A percentile compares a stretch with the other conserved stretches of the same genome.
Conservation (phyloP, 345 rosid species). For the Eutrema heterophyllum region DNA sequence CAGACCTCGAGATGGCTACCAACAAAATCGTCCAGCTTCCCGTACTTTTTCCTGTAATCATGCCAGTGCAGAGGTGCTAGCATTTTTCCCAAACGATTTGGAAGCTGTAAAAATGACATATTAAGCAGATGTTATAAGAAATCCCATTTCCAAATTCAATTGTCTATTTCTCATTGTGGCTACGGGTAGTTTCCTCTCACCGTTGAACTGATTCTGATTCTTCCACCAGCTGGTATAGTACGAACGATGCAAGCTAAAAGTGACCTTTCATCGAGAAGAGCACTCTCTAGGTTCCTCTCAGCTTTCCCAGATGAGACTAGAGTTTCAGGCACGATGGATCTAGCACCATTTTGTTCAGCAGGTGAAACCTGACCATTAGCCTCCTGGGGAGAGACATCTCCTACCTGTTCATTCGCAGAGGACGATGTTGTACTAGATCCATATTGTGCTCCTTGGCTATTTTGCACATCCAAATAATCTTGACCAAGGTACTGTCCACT, state of each 20-base stretch:
- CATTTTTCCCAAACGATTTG: conserved; percentile 94
- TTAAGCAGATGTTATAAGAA: conserved; percentile 1
- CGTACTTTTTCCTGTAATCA: conserved; percentile 83
- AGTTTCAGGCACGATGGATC: conserved; percentile 28
- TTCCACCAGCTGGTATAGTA: conserved; percentile 93
- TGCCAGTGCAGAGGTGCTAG: conserved; percentile 97
- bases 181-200: conserved; percentile 28
- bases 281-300: conserved; percentile 46
- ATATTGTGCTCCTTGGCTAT: conserved; percentile 41
- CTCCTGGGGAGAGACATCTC: conserved; percentile 40
- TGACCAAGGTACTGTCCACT: conserved; percentile 53
- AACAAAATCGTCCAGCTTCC: conserved; percentile 95
- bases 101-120: conserved; percentile 50
- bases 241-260: conserved; percentile 88
- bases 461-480: conserved; percentile 46
- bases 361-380: conserved; percentile 45
- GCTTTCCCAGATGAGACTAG: conserved; percentile 34
- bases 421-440: conserved; percentile 45
- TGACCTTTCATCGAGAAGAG: conserved; percentile 84
- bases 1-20: conserved; percentile 72
- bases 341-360: conserved; percentile 45
- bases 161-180: background rate
- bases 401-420: conserved; percentile 54
- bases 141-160: background rate
- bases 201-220: conserved; percentile 81